Conservation (phyloP, 768 basidiomycete species). For the Tulasnella sp. region DNA sequence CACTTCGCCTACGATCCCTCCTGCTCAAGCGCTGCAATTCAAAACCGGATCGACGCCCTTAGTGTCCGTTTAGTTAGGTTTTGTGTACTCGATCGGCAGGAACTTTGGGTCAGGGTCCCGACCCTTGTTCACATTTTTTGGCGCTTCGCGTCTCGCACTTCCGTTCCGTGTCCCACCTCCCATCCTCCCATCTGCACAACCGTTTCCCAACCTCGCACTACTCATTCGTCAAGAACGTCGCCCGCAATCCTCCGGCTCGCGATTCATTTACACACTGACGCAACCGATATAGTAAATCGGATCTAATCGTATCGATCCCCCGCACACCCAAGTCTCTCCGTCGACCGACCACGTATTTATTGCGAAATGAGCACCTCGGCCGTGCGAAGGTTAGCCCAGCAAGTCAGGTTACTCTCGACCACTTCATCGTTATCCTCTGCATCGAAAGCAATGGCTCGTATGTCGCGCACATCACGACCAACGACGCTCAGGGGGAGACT, state of each 20-base stretch:
- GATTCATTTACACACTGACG: background rate
- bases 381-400: conserved; percentile 11
- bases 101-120: background rate
- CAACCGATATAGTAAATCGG: background rate
- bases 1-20: background rate
- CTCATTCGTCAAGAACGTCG: background rate
- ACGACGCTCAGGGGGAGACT: background rate
- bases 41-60: background rate
- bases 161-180: no score
- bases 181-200: background rate
- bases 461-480: background rate
- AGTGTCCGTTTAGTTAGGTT: background rate
- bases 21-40: background rate
- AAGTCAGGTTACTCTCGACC: conserved; percentile 9
- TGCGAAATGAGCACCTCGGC: background rate
- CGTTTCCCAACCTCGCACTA: background rate
- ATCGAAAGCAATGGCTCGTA: background rate
- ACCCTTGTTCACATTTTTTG: background rate
- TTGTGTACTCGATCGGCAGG: background rate
- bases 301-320: background rate
- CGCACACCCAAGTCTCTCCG: background rate
- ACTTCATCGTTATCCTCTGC: background rate
- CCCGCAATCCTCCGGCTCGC: background rate
- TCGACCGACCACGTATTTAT: background rate
- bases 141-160: background rate